These are phyloP conservation scores for Aspergillus ustus DNA, from an alignment of 2,329 filamentous ascomycete genomes.

Conservation along the genomic window DNA sequence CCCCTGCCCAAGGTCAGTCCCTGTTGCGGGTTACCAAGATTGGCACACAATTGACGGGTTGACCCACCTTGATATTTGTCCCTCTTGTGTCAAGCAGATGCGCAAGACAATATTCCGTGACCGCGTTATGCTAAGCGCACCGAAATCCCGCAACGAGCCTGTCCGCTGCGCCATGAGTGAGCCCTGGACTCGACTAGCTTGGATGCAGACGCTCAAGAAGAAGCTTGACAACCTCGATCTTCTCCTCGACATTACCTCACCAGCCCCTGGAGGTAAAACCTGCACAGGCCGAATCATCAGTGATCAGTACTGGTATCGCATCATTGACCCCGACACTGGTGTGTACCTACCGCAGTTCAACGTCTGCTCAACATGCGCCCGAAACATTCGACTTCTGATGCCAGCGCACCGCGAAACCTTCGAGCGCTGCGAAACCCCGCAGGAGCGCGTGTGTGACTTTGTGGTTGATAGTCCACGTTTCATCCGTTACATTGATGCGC, in stretches of 20 bases:
- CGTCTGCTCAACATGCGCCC: conserved; percentile 75
- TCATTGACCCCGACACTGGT: conserved; percentile 70
- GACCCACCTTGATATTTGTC: conserved; percentile 78
- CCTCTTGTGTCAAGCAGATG: conserved; percentile 73
- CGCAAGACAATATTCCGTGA: conserved; percentile 72
- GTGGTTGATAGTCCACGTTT: conserved; percentile 65
- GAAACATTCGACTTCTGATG: conserved; percentile 72
- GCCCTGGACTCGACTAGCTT: conserved; percentile 84
- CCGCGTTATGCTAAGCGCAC: conserved; percentile 66
- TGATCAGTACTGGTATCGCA: conserved; percentile 73
- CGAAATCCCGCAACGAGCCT: conserved; percentile 60
- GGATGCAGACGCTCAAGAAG: conserved; percentile 77
- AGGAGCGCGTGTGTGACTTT: conserved; percentile 69
- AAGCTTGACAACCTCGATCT: conserved; percentile 68
- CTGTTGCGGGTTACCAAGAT: conserved; percentile 68
- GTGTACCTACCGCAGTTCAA: conserved; percentile 71
- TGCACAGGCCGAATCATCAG: conserved; percentile 63
- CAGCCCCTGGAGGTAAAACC: conserved; percentile 60
- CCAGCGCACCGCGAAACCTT: conserved; percentile 74
- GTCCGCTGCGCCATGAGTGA: conserved; percentile 79
- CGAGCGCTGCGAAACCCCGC: conserved; percentile 48
- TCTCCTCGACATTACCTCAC: conserved; percentile 69
- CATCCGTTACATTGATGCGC: conserved; percentile 59
- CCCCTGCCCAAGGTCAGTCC: conserved; percentile 69
- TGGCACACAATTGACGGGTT: conserved; percentile 79